phyloP scores from a whole-genome alignment of 495 filamentous ascomycete genomes.

The Lasiosphaeria ovina region DNA sequence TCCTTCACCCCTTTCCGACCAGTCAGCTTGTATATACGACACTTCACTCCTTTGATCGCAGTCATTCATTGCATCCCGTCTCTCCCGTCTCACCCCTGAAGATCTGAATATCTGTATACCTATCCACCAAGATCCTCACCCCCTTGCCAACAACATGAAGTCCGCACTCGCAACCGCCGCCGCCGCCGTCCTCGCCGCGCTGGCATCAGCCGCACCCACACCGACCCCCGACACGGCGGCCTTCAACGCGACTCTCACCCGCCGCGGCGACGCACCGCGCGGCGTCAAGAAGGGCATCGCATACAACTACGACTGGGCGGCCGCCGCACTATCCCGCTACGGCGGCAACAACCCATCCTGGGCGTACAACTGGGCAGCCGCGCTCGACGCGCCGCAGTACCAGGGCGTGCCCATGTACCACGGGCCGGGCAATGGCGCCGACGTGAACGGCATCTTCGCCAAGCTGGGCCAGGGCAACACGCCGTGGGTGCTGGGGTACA shows the following conservation, averaged over 20 bases:
- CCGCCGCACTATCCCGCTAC: slow-evolving; percentile 1
- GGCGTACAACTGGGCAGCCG: slow-evolving; percentile 19
- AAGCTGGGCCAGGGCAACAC: slow-evolving; percentile 7
- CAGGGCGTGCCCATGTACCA: slow-evolving; percentile 17
- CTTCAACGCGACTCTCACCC: background rate
- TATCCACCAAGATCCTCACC: too few species aligned
- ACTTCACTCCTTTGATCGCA: too few species aligned
- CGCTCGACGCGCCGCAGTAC: slow-evolving; percentile 4
- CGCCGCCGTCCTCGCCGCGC: background rate
- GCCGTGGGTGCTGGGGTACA: slow-evolving; percentile 18
- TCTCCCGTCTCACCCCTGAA: too few species aligned
- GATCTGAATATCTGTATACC: too few species aligned
- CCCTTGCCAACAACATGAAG: too few species aligned
- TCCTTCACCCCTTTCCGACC: too few species aligned
- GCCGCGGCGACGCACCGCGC: slow-evolving; percentile 13
- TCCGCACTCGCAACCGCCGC: too few species aligned
- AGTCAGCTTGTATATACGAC: too few species aligned
- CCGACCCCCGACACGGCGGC: background rate
- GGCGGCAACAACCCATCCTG: slow-evolving; percentile 8
- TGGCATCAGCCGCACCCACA: background rate
- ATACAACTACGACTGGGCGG: slow-evolving; percentile 6
- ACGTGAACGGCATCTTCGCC: slow-evolving; percentile 5
- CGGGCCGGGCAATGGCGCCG: slow-evolving; percentile 1
- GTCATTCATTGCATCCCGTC: too few species aligned
- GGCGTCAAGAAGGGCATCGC: slow-evolving; percentile 17